phyloP scores from a whole-genome alignment of 1,139 yeast species.

The Saccharomyces hybrid region DNA sequence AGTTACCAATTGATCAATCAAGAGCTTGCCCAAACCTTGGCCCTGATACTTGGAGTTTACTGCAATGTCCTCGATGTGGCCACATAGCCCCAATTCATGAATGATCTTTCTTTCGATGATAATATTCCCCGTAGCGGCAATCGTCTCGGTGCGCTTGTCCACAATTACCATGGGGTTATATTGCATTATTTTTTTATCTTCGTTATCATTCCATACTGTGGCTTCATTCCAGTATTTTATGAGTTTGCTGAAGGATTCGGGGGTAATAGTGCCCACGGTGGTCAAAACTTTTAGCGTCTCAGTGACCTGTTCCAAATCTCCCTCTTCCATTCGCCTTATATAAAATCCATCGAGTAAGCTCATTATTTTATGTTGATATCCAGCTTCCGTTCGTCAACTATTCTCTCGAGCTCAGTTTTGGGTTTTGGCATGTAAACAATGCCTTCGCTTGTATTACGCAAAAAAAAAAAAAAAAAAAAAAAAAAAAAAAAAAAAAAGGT shows the following conservation, averaged over 20 bases:
- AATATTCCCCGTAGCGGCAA: constrained; percentile 44
- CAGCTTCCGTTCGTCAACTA: background rate
- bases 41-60: constrained; percentile 76
- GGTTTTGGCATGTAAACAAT: background rate
- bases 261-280: constrained; percentile 52
- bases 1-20: constrained; percentile 56
- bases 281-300: constrained; percentile 51
- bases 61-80: constrained; percentile 94
- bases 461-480: background rate
- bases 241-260: constrained; percentile 38
- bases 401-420: background rate
- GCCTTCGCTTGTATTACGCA: background rate
- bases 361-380: background rate
- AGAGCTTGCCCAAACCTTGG: constrained; percentile 59
- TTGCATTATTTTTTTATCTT: constrained; percentile 26
- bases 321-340: constrained; percentile 40
- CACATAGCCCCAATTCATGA: constrained; percentile 78
- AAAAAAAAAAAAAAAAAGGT: background rate
- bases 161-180: constrained; percentile 57
- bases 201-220: constrained; percentile 10
- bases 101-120: constrained; percentile 58
- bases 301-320: constrained; percentile 46
- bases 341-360: constrained; percentile 34
- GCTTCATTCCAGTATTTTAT: constrained; percentile 43
- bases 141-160: constrained; percentile 33